phyloP scores from a whole-genome alignment of 805 yeast genomes.

The Clavispora carvajalis region DNA sequence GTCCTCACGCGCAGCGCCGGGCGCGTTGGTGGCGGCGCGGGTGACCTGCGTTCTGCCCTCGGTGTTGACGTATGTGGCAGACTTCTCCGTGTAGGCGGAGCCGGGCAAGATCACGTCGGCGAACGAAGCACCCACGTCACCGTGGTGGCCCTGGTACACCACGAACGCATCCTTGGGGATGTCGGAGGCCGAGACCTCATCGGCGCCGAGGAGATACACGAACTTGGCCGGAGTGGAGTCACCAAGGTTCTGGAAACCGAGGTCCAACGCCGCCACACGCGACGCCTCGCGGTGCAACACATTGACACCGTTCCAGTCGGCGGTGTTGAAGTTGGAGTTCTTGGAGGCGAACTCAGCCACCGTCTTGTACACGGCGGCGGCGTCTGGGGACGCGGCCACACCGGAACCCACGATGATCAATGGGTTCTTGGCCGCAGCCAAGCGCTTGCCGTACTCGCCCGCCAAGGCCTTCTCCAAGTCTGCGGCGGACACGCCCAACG shows the following conservation, averaged over 20 bases:
- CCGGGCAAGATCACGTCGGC: constrained; percentile 88
- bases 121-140: constrained; percentile 80
- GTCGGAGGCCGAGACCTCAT: constrained; percentile 62
- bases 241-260: constrained; percentile 62
- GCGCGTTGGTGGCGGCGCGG: constrained; percentile 82
- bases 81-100: constrained; percentile 83
- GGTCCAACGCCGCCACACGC: constrained; percentile 81
- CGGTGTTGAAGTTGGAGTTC: constrained; percentile 54
- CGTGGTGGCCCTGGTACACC: constrained; percentile 88
- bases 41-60: constrained; percentile 86
- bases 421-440: constrained; percentile 65
- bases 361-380: constrained; percentile 52
- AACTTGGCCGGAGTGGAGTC: constrained; percentile 58
- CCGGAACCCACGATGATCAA: constrained; percentile 79
- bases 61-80: constrained; percentile 80
- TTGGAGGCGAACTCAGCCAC: constrained; percentile 58
- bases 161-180: constrained; percentile 84
- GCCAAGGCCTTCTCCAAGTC: constrained; percentile 54
- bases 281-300: constrained; percentile 81
- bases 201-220: constrained; percentile 79
- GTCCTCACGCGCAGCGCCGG: constrained; percentile 88
- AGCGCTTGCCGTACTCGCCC: constrained; percentile 66
- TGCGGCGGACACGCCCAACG: constrained; percentile 56
- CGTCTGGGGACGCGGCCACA: constrained; percentile 62
- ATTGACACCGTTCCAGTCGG: constrained; percentile 78